Base-by-base conservation (phyloP, 2,329 filamentous ascomycete species). In the Fusarium begoniae region DNA sequence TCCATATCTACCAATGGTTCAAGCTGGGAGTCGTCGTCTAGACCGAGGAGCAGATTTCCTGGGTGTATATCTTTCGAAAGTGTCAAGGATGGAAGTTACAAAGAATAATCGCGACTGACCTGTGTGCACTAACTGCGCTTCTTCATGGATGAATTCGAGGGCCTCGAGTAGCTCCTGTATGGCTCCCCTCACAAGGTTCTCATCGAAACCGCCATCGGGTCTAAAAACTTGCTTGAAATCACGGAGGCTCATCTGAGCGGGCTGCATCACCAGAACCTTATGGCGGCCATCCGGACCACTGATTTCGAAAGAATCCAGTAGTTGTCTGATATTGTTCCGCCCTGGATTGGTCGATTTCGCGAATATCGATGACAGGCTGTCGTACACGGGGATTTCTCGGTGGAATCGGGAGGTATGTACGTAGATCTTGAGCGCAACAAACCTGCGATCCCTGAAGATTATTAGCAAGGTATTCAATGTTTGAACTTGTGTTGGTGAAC, bases 111-210 rank as follows among this genome's bases (percentile, higher is more conserved):
- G 13, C 15, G 6, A 67, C 73, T 1, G 76, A 82, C 81, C 81
- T 58, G 79, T 82, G 54, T 84, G 81, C 0, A 80, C 75, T 4
- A 76, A 50, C 15, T 80, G 53, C 0, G 74, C 80, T 54, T 84
- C 78, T 2, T 61, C 74, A 24, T 84, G 82, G 6, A 83, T 66
- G 47, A 82, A 83, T 28, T 82, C 79, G 44, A 84, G 75, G 6
- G 78, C 80, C 26, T 79, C 63, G n/a, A 83, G 75, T 22, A 82
- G 69, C 57, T 80, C 75, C 7, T 72, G 66, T 1, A 81, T 30
- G 2, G 80, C 78, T 22, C 78, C 76, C 59, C 79, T 82, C 0
- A 82, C 79, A 20, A 82, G 77, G 26, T 45, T 58, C 41, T 80
- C 75, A 13, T 75, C 66, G 45, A 79, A 80, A 4, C 66, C 30